These are phyloP conservation scores for Chlorella vulgaris DNA, from an alignment of 139 green algal genomes.

Conservation along the genomic window DNA sequence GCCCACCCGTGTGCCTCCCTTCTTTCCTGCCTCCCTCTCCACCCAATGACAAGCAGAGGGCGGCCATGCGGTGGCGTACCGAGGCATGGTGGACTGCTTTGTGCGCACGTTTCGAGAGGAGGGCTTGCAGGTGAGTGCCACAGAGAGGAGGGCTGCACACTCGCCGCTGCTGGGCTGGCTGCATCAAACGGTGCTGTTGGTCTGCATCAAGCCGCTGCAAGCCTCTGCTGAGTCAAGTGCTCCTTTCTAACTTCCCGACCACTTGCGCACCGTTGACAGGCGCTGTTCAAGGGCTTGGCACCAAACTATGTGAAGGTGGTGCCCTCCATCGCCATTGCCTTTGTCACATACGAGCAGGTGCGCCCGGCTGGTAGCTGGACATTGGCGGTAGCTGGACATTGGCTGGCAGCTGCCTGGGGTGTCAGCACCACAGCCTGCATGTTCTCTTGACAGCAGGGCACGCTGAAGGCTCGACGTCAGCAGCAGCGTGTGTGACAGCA, in stretches of 20 bases:
- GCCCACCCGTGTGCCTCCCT: neutral
- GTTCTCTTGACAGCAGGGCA: no score
- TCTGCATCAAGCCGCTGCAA: neutral
- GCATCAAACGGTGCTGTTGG: no score
- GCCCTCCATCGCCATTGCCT: slow-evolving; percentile 98
- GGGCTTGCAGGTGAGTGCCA: slow-evolving; percentile 62
- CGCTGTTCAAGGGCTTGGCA: slow-evolving; percentile 81
- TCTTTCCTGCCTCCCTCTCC: neutral
- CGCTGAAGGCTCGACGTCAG: no score
- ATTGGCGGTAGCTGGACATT: slow-evolving; percentile 2
- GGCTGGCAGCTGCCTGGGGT: no score
- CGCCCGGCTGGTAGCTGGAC: neutral
- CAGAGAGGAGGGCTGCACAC: no score
- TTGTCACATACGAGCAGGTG: slow-evolving; percentile 94
- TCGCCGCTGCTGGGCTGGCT: no score
- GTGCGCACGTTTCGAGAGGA: slow-evolving; percentile 89
- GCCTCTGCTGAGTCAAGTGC: neutral
- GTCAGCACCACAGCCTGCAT: no score
- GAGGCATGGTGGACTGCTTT: slow-evolving; percentile 98
- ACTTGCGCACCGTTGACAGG: slow-evolving; percentile 3
- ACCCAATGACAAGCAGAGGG: slow-evolving; percentile 38
- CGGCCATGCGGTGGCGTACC: slow-evolving; percentile 80
- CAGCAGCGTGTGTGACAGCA: no score
- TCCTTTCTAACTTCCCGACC: neutral
- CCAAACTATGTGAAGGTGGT: slow-evolving; percentile 99